Conservation (phyloP, 441 rosid species). For the Hura crepitans region DNA sequence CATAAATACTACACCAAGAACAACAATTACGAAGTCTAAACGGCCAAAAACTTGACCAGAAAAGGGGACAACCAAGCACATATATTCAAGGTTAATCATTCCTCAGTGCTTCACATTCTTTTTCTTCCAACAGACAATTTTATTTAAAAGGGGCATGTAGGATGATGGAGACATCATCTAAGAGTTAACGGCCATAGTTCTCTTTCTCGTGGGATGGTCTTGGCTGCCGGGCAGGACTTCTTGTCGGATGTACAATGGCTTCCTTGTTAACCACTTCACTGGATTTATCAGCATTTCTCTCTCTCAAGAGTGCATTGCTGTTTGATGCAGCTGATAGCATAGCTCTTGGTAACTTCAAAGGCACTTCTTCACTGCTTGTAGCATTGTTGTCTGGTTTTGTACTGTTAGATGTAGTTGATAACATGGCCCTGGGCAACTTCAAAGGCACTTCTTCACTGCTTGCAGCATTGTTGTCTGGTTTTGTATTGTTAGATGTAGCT, state of each 20-base stretch:
- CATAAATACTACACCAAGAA: background rate
- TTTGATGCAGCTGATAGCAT: constrained; percentile 62
- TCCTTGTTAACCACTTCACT: constrained; percentile 42
- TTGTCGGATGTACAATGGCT: constrained; percentile 30
- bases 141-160: no score
- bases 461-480: constrained; percentile 24
- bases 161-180: background rate
- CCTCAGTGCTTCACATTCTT: constrained; percentile 9
- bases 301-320: constrained; percentile 60
- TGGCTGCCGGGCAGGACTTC: constrained; percentile 43
- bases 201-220: constrained; percentile 71
- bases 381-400: constrained; percentile 5
- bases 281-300: constrained; percentile 63
- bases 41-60: background rate
- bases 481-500: constrained; percentile 33
- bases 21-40: background rate
- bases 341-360: constrained; percentile 76
- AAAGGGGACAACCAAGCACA: background rate
- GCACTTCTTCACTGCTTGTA: constrained; percentile 36
- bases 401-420: constrained; percentile 41
- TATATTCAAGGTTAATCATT: constrained; percentile 4
- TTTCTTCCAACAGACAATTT: constrained; percentile 3
- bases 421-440: constrained; percentile 80
- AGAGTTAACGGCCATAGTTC: constrained; percentile 44
- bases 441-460: constrained; percentile 40